Base-by-base conservation (phyloP, 202 grass and related monocot species). In the Schoenoplectus triqueter region DNA sequence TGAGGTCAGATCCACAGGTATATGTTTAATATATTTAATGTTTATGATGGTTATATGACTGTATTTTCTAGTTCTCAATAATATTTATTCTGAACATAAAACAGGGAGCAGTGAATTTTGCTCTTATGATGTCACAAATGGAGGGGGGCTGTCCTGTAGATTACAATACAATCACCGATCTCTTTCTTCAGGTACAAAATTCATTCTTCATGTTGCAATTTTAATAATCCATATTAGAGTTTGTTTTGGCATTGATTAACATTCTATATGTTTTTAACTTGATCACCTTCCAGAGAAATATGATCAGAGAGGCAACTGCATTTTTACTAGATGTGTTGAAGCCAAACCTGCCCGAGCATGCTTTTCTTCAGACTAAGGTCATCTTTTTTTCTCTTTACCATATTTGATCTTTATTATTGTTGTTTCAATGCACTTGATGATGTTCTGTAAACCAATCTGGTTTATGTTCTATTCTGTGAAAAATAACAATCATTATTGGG, bases 331-430 rank as follows among this genome's bases (percentile, higher is more conserved):
- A 97, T 88, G 94, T 97, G 79, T 75, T 94, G 68, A 94, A 97
- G 84, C 92, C 86, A 80, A 94, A 97, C 85, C 85, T 94, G 62
- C 90, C 86, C 66, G 90, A 97, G 52, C 94, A 97, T 66, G 94
- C 90, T 89, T 97, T 97, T 85, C 94, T 97, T 86, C 94, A 97
- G 84, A 97, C 92, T 84, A 97, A 94, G 92, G 94, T 91, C 84
- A 64, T 73, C 54, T 83, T 85, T 85, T 84, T 68, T 2, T 47
- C 4, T 19, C 51, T 67, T 77, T 1, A 9, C 31, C 48, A 57
- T 61, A 67, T 72, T 67, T 56, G 67, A 8, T 14, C 69, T 19
- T 45, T 11, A 69, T 31, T 86, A 77, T 81, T 8, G 4, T 85
- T 5, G 6, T 66, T 73, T 72, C 15, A 72, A 49, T 49, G n/a